Evolutionary conservation across 345 rosid genomes (phyloP), one percentile per base, ranked within the genome.

Genomic region (Arabidopsis arenosa): DNA sequence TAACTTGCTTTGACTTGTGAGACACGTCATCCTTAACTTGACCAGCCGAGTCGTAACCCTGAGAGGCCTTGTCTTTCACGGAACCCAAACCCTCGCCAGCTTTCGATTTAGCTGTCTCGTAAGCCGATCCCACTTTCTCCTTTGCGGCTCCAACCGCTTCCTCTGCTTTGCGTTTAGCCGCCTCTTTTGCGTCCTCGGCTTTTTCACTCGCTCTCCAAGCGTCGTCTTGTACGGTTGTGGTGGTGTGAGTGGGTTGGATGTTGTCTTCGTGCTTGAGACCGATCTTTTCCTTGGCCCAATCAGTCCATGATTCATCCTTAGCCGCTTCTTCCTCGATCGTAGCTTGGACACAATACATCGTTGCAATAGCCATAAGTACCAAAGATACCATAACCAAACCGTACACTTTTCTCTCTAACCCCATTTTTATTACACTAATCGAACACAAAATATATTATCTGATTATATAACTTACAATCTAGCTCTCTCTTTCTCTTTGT

Each of bases 1-100:
- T 77, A 5, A 51, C 65, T 55, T 82, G 58, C 9, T 73, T 65
- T 2, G 83, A 82, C 69, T 65, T 82, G 40, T 79, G 71, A 35
- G 70, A 35, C 21, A 45, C 63, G 13, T 63, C 67, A 23, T 78
- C 86, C 4, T 80, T 80, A 0, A 79, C 83, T 33, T 72, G 74
- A 52, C 75, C 68, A 13, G 77, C 78, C 13, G 81, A 35, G 37
- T 78, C 74, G 5, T 67, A 73, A 32, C 52, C 44, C 21, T 61
- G 67, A 3, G 79, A 56, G 0, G 62, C 66, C 13, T 65, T 61
- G 4, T 76, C 84, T 14, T 80, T 82, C 0, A 76, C 78, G 3
- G 54, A 73, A 6, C 73, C 63, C 0, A 67, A 9, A 0, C 65
- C 55, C 33, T 79, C 73, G 1, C 36, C 56, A 0, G 79, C 82